Conservation (phyloP, 306 rosid species). For the Alnus rubra region DNA sequence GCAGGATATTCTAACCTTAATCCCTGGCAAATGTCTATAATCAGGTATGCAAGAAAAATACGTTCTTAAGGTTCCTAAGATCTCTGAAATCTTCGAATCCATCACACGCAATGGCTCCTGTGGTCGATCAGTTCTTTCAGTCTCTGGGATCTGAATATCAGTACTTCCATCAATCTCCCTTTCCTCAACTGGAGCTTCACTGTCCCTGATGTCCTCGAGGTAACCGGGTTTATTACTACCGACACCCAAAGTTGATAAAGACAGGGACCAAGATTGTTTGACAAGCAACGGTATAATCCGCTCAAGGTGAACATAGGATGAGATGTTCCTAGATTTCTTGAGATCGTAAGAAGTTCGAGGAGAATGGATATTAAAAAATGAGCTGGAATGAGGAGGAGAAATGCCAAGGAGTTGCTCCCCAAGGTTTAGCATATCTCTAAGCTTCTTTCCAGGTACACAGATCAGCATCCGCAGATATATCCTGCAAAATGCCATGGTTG, state of each 20-base stretch:
- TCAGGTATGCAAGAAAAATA: constrained; percentile 93
- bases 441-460: constrained; percentile 91
- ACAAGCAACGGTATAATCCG: constrained; percentile 68
- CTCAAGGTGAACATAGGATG: constrained; percentile 77
- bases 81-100: constrained; percentile 85
- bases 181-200: constrained; percentile 62
- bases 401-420: constrained; percentile 70
- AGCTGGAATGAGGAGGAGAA: constrained; percentile 64
- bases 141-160: constrained; percentile 37
- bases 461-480: constrained; percentile 88
- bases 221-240: constrained; percentile 49
- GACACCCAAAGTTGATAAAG: constrained; percentile 64
- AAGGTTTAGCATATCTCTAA: constrained; percentile 69
- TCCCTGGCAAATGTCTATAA: constrained; percentile 80
- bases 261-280: constrained; percentile 90
- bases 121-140: constrained; percentile 47
- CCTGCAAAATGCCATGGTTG: constrained; percentile 50
- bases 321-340: constrained; percentile 56
- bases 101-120: constrained; percentile 75
- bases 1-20: constrained; percentile 71
- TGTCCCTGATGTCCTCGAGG: constrained; percentile 60
- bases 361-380: constrained; percentile 71
- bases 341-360: constrained; percentile 65
- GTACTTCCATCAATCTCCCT: constrained; percentile 46
- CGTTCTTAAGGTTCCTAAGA: constrained; percentile 62